These are phyloP conservation scores for Trametes pubescens DNA, from an alignment of 1,284 basidiomycete genomes.

Conservation along the genomic window DNA sequence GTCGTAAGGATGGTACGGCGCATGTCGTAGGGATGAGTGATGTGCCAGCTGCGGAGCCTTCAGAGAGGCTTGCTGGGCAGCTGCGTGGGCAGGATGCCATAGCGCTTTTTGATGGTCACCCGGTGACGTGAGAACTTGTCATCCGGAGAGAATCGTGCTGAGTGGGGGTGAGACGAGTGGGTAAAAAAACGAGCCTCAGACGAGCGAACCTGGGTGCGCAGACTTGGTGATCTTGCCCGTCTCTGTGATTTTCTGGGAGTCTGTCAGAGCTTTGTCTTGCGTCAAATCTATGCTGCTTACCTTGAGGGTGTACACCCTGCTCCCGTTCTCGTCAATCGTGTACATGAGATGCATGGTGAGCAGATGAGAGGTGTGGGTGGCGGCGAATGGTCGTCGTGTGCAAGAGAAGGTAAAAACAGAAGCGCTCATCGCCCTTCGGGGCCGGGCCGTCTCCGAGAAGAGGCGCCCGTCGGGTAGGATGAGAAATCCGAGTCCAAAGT, in stretches of 20 bases:
- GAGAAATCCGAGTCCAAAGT: neutral
- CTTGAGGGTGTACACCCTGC: conserved; percentile 90
- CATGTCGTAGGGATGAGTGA: neutral
- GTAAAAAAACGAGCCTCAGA: conserved; percentile 6
- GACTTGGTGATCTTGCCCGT: conserved; percentile 88
- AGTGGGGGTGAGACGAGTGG: conserved; percentile 16
- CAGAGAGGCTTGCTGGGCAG: conserved; percentile 89
- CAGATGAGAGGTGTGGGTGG: conserved; percentile 25
- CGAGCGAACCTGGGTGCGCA: conserved; percentile 86
- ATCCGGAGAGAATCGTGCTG: conserved; percentile 96
- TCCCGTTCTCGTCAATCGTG: conserved; percentile 82
- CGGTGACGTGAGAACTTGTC: conserved; percentile 98
- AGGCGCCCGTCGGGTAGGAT: neutral
- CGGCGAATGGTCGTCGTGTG: conserved; percentile 22
- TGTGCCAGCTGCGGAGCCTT: conserved; percentile 9
- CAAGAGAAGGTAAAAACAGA: conserved; percentile 22
- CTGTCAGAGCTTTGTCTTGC: neutral
- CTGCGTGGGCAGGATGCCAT: conserved; percentile 86
- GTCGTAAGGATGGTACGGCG: neutral
- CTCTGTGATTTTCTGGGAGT: conserved; percentile 80
- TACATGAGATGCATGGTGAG: conserved; percentile 97
- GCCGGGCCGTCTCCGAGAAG: neutral
- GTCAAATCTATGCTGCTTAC: conserved; percentile 51
- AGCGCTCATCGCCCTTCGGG: conserved; percentile 4
- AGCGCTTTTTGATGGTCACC: conserved; percentile 94